Conservation (phyloP, 768 basidiomycete species). For the Boletus speciosus region DNA sequence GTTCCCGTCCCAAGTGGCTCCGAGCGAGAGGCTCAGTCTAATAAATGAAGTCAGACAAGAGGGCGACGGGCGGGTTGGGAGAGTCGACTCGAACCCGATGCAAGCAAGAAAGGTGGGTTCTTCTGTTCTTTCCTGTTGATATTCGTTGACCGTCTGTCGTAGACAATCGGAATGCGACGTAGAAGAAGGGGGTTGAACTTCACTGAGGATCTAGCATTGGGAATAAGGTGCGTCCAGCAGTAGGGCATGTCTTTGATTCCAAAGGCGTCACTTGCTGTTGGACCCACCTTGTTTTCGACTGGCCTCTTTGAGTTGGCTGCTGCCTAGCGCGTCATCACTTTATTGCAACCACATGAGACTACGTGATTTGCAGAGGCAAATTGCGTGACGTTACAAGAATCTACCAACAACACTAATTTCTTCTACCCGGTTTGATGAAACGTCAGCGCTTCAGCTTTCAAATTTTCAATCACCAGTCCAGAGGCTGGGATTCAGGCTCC, state of each 20-base stretch:
- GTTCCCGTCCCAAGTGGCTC: constrained; percentile 6
- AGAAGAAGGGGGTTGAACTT: neutral
- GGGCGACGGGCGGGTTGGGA: neutral
- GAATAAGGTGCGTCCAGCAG: constrained; percentile 25
- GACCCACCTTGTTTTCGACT: constrained; percentile 14
- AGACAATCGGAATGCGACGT: neutral
- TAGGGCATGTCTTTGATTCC: constrained; percentile 9
- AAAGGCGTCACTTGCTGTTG: constrained; percentile 14
- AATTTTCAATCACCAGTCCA: constrained; percentile 7
- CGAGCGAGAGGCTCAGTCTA: constrained; percentile 3
- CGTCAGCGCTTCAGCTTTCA: neutral
- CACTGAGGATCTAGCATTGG: neutral
- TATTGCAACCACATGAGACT: neutral
- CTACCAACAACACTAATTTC: no score
- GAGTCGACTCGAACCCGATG: neutral
- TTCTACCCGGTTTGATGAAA: neutral
- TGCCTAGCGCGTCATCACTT: no score
- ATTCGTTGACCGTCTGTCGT: neutral
- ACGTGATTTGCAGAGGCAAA: neutral
- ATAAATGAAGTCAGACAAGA: neutral
- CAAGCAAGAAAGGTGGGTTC: neutral
- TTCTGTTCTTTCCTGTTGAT: no score
- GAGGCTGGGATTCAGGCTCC: neutral
- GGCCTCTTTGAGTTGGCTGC: neutral
- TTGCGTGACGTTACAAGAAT: neutral